phyloP scores from a whole-genome alignment of 106 monocot genomes.

The Acorus gramineus region DNA sequence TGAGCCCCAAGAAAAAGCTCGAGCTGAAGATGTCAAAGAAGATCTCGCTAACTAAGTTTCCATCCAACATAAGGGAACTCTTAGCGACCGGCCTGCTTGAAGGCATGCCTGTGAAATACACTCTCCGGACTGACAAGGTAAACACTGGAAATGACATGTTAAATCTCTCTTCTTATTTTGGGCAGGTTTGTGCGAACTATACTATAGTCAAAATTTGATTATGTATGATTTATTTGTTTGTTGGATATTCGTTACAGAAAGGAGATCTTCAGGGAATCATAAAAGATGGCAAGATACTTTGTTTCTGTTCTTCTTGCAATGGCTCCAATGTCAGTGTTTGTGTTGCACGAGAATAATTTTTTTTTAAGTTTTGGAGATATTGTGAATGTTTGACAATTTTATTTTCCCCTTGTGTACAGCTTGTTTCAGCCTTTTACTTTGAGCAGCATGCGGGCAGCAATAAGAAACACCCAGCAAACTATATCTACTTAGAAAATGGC shows the following conservation, averaged over 20 bases:
- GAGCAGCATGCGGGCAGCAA: constrained; percentile 82
- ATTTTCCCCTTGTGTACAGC: constrained; percentile 23
- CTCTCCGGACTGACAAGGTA: constrained; percentile 46
- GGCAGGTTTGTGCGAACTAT: no score
- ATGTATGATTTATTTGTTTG: no score
- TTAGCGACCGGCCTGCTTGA: constrained; percentile 82
- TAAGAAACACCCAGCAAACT: constrained; percentile 15
- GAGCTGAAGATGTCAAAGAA: constrained; percentile 83
- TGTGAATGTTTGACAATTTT: neutral
- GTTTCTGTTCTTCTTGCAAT: constrained; percentile 73
- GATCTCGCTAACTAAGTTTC: constrained; percentile 53
- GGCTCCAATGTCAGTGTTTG: constrained; percentile 39
- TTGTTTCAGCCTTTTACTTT: constrained; percentile 68
- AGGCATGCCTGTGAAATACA: constrained; percentile 64
- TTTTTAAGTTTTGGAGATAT: neutral
- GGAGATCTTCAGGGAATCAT: constrained; percentile 63
- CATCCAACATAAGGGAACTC: constrained; percentile 58
- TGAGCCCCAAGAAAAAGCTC: constrained; percentile 42
- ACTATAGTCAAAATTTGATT: no score
- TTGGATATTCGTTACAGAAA: constrained; percentile 13
- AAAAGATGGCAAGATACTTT: constrained; percentile 14
- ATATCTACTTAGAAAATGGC: constrained; percentile 78
- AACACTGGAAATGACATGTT: constrained; percentile 1
- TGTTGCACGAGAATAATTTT: neutral
- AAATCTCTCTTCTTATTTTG: neutral